These are phyloP conservation scores for Stagonosporopsis tanaceti DNA, from an alignment of 2,329 filamentous ascomycete species.

Conservation along the genomic window DNA sequence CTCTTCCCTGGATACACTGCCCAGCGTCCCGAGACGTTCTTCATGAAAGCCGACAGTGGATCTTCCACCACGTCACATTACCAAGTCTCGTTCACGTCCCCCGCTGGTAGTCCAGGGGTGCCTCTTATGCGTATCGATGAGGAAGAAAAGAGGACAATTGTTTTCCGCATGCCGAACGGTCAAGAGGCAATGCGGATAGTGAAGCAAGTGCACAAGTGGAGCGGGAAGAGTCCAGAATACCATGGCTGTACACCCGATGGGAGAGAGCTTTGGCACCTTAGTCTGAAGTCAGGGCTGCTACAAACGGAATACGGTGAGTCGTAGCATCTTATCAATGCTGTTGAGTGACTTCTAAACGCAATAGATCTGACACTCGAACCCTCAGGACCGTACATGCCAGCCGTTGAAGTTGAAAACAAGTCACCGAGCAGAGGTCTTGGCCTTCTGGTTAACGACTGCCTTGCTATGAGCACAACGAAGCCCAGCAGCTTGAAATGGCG, in stretches of 20 bases:
- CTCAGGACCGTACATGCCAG: not conserved
- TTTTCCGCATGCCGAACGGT: slow-evolving; percentile 23
- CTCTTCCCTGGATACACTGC: slow-evolving; percentile 28
- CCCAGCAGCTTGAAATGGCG: not conserved
- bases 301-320: slow-evolving; percentile 27
- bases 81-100: slow-evolving; percentile 16
- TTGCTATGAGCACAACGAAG: slow-evolving; percentile 20
- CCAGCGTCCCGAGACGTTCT: slow-evolving; percentile 20
- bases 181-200: slow-evolving; percentile 27
- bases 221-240: slow-evolving; percentile 21
- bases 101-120: slow-evolving; percentile 11
- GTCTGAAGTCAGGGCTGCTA: slow-evolving; percentile 15
- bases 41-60: slow-evolving; percentile 21
- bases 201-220: slow-evolving; percentile 19
- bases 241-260: slow-evolving; percentile 24
- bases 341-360: not conserved
- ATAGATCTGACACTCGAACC: not conserved
- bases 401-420: slow-evolving; percentile 23
- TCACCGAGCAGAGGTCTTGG: slow-evolving; percentile 26
- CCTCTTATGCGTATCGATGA: slow-evolving; percentile 26
- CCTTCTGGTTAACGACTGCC: slow-evolving; percentile 23
- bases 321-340: not conserved
- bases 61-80: slow-evolving; percentile 11
- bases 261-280: slow-evolving; percentile 24
- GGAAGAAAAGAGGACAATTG: slow-evolving; percentile 19